Conservation (phyloP, 2,329 filamentous ascomycete species). For the Xylariaceae sp. region DNA sequence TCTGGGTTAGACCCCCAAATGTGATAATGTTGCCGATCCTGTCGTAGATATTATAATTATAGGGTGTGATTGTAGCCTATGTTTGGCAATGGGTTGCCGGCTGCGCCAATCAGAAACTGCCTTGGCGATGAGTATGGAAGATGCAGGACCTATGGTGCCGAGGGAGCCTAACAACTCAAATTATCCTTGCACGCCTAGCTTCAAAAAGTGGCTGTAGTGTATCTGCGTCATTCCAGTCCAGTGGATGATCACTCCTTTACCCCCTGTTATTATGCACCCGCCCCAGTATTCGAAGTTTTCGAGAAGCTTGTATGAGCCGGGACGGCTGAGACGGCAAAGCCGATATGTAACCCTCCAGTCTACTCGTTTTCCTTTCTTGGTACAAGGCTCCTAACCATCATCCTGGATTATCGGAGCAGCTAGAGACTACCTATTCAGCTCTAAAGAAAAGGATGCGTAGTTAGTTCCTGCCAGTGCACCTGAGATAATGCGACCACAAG, state of each 20-base stretch:
- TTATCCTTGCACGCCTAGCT: slow-evolving; percentile 16
- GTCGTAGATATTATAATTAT: slow-evolving; percentile 17
- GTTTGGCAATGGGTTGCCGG: slow-evolving; percentile 4
- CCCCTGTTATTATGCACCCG: background rate
- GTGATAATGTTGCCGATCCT: slow-evolving; percentile 18
- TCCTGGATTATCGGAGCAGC: too few species aligned
- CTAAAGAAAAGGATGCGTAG: too few species aligned
- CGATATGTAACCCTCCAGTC: slow-evolving; percentile 27
- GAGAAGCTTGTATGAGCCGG: slow-evolving; percentile 17
- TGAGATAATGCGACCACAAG: too few species aligned
- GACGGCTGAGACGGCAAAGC: slow-evolving; percentile 31
- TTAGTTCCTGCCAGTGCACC: too few species aligned
- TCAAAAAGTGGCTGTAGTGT: too few species aligned
- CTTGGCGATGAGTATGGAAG: too few species aligned
- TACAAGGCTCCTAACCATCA: slow-evolving; percentile 4
- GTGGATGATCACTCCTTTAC: background rate
- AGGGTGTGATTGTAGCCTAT: slow-evolving; percentile 16
- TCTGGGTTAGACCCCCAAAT: too few species aligned
- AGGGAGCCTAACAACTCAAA: slow-evolving; percentile 26
- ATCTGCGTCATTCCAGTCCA: background rate
- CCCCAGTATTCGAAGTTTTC: slow-evolving; percentile 23
- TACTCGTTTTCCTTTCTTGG: slow-evolving; percentile 7
- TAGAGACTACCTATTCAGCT: too few species aligned
- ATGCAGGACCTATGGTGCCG: too few species aligned
- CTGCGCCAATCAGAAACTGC: background rate